phyloP scores from a whole-genome alignment of 495 filamentous ascomycete genomes.

The Corynascus novoguineensis region DNA sequence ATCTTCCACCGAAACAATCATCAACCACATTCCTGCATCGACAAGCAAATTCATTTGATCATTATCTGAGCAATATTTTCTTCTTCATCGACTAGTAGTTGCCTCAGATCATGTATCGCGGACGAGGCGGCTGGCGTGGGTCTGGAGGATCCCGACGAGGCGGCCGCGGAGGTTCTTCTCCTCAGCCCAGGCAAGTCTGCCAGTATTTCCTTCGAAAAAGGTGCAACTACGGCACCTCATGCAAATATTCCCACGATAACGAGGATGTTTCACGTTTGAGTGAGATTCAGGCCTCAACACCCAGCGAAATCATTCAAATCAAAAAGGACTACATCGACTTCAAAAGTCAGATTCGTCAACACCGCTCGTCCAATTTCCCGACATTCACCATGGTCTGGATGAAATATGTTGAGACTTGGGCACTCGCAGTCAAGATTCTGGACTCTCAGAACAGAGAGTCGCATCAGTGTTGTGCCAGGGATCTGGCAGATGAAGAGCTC shows the following conservation, averaged over 20 bases:
- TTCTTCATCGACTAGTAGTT: not conserved
- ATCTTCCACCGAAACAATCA: too few relatives aligned
- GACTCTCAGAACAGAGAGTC: not conserved
- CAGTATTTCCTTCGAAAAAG: not conserved
- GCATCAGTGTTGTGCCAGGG: conserved; percentile 8
- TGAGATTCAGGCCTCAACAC: not conserved
- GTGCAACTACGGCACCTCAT: conserved; percentile 2
- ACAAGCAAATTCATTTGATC: too few relatives aligned
- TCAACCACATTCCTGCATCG: not conserved
- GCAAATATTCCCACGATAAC: not conserved
- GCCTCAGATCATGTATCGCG: not conserved
- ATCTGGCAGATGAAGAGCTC: conserved; percentile 12
- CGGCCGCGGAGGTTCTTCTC: not conserved
- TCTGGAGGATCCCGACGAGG: not conserved
- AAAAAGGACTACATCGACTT: conserved; percentile 9
- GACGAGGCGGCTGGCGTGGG: conserved; percentile 3
- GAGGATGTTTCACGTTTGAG: not conserved
- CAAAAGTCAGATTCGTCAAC: conserved; percentile 4
- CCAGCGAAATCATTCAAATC: not conserved
- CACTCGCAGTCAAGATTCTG: not conserved
- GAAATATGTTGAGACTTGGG: not conserved
- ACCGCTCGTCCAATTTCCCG: not conserved
- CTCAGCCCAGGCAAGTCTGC: not conserved
- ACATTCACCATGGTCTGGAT: not conserved
- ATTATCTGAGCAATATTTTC: too few relatives aligned